Evolutionary conservation across 176 grass and related monocot genomes (phyloP).

Genomic region (Carex scoparia): DNA sequence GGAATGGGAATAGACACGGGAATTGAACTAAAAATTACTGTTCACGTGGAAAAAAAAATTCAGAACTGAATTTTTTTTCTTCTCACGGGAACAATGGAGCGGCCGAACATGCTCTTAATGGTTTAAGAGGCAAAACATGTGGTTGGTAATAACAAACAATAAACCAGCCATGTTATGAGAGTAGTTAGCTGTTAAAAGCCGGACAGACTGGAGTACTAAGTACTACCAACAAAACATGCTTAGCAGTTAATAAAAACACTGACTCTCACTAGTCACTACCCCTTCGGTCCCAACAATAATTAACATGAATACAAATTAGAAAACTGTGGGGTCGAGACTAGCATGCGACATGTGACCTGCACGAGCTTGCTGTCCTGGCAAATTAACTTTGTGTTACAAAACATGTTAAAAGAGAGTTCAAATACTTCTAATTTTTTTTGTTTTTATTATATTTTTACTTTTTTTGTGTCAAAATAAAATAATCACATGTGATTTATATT

Average conservation of each 20-base stretch:
- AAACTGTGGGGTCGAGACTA: background rate
- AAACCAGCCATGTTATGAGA: background rate
- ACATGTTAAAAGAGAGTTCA: background rate
- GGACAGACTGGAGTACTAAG: background rate
- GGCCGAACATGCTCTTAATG: too few relatives aligned
- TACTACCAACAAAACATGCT: slow-evolving; percentile 5
- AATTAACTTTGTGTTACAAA: background rate
- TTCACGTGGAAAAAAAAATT: too few relatives aligned
- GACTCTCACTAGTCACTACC: background rate
- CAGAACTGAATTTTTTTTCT: too few relatives aligned
- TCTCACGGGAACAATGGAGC: too few relatives aligned
- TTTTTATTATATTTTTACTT: too few relatives aligned
- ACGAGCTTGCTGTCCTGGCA: slow-evolving; percentile 3
- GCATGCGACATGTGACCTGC: slow-evolving; percentile 3
- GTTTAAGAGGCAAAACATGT: background rate
- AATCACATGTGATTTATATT: too few relatives aligned
- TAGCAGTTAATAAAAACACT: background rate
- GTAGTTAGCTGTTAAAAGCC: slow-evolving; percentile 6
- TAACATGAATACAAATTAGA: background rate
- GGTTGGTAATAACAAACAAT: background rate
- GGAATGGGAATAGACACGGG: too few relatives aligned
- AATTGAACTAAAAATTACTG: too few relatives aligned
- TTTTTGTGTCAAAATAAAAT: too few relatives aligned
- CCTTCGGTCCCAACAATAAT: slow-evolving; percentile 1
- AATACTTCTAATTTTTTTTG: too few relatives aligned